Percentiles rank a stretch among this genome's conserved stretches.
Evolutionary conservation across 257 asterid species (phyloP).

Genomic region (Echites panduratus): DNA sequence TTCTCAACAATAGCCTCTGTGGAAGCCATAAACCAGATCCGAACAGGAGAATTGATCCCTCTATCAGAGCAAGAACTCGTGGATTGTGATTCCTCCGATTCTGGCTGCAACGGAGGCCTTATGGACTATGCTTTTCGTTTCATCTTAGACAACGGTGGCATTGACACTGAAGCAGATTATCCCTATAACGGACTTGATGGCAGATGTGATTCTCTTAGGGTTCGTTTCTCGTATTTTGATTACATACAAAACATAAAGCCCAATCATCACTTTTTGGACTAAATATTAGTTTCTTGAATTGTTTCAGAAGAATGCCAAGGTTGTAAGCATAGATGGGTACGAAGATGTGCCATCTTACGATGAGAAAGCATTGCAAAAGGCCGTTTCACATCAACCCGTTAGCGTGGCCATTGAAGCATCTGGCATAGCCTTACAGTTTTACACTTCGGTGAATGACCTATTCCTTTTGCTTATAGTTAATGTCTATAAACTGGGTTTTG

Average conservation of each 20-base stretch:
- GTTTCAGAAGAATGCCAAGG: slow-evolving; percentile 61
- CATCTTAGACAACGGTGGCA: slow-evolving; percentile 66
- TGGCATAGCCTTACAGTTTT: slow-evolving; percentile 67
- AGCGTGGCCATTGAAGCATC: slow-evolving; percentile 85
- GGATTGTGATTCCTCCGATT: slow-evolving; percentile 54
- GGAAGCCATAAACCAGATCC: slow-evolving; percentile 53
- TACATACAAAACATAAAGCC: not conserved
- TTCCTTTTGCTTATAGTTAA: not conserved
- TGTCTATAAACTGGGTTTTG: not conserved
- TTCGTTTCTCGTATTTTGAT: slow-evolving; percentile 10
- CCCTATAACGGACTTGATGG: slow-evolving; percentile 64
- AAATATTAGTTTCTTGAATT: not conserved
- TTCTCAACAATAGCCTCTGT: slow-evolving; percentile 73
- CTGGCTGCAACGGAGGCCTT: slow-evolving; percentile 76
- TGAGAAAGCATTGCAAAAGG: slow-evolving; percentile 69
- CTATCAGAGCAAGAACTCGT: slow-evolving; percentile 74
- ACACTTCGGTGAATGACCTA: slow-evolving; percentile 39
- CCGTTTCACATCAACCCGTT: slow-evolving; percentile 84
- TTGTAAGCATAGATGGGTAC: slow-evolving; percentile 68
- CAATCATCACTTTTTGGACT: not conserved
- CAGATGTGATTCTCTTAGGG: slow-evolving; percentile 53
- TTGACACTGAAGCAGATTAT: slow-evolving; percentile 67
- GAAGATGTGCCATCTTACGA: slow-evolving; percentile 59
- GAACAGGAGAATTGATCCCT: slow-evolving; percentile 50
- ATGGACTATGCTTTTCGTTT: slow-evolving; percentile 78